phyloP scores from a whole-genome alignment of 176 grass and related monocot genomes.

The Juncus effusus region DNA sequence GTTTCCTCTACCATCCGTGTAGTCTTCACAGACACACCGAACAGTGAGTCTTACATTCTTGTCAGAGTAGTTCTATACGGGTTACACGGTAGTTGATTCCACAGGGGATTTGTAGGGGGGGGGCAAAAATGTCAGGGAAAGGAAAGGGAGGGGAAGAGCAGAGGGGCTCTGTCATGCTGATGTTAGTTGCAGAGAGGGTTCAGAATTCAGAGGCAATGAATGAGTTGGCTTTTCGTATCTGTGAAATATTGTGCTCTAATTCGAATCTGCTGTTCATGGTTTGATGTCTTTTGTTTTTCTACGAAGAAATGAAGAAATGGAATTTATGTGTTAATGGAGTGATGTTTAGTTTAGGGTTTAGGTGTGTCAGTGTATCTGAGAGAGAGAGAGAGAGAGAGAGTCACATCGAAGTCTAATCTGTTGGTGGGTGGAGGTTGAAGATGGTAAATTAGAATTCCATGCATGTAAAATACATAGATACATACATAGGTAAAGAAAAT shows the following conservation, averaged over 20 bases:
- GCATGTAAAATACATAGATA: slow-evolving; percentile 15
- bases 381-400: slow-evolving; percentile 4
- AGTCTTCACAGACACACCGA: no score
- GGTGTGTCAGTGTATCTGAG: no score
- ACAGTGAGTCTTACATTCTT: no score
- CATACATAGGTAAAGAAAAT: background rate
- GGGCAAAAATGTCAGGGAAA: slow-evolving; percentile 25
- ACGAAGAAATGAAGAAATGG: background rate
- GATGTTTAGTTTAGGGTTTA: no score
- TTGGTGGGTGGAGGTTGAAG: slow-evolving; percentile 21
- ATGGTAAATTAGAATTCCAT: slow-evolving; percentile 19
- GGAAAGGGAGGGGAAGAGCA: slow-evolving; percentile 1
- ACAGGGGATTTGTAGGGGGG: background rate
- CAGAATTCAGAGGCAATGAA: background rate
- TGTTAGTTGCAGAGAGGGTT: slow-evolving; percentile 18
- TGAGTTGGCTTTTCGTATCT: slow-evolving; percentile 21
- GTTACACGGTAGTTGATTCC: no score
- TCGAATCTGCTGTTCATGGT: slow-evolving; percentile 21
- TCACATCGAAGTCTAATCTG: slow-evolving; percentile 23
- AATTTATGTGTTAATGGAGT: background rate
- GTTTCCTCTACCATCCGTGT: no score
- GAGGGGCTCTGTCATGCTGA: slow-evolving; percentile 7
- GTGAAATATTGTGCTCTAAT: background rate
- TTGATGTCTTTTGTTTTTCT: slow-evolving; percentile 1
- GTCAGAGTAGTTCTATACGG: no score